Conservation (phyloP, 345 rosid genomes). For the Melaleuca alternifolia region DNA sequence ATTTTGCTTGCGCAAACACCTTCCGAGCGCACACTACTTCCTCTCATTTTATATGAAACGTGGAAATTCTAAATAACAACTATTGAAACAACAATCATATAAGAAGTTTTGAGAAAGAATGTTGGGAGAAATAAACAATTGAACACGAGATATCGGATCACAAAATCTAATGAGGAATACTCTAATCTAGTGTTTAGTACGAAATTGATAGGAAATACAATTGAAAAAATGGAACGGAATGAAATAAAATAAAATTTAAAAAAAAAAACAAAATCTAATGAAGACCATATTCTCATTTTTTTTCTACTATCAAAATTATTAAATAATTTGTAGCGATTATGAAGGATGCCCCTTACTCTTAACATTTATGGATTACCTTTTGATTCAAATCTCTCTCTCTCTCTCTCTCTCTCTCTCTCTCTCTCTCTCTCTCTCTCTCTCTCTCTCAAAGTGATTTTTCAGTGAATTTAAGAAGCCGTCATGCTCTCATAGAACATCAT, state of each 20-base stretch:
- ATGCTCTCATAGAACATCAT: background rate
- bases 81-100: background rate
- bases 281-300: background rate
- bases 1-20: background rate
- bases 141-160: background rate
- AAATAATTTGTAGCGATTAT: background rate
- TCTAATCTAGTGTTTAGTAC: background rate
- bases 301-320: background rate
- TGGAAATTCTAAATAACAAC: no score
- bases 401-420: no score
- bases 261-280: background rate
- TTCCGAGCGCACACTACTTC: background rate
- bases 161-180: background rate
- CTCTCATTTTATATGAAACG: background rate
- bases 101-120: background rate
- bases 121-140: background rate
- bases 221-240: background rate
- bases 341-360: background rate
- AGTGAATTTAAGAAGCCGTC: background rate
- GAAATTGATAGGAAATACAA: background rate
- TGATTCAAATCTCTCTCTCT: no score
- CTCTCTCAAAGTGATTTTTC: background rate
- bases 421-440: background rate
- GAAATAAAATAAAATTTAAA: background rate
- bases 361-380: no score